phyloP scores from a whole-genome alignment of 495 filamentous ascomycete genomes.

The Xylaria curta region DNA sequence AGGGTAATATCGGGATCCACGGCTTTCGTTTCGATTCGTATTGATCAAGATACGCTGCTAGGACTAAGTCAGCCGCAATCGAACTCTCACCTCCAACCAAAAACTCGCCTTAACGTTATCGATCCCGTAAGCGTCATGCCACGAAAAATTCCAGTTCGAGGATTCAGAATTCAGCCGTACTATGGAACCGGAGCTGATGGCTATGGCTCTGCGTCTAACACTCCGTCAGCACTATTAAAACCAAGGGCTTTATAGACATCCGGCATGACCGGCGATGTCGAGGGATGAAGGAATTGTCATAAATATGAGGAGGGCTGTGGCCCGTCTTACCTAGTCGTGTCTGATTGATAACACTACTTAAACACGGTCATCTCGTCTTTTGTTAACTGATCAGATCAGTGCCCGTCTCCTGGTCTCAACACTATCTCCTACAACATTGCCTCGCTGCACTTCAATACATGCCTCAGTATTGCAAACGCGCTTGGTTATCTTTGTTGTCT shows the following conservation, averaged over 20 bases:
- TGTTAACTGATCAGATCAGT: not conserved
- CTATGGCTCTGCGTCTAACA: not conserved
- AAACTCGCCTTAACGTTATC: not conserved
- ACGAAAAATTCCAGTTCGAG: not conserved
- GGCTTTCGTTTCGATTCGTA: not conserved
- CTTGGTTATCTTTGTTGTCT: not conserved
- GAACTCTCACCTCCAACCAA: not conserved
- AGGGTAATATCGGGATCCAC: not conserved
- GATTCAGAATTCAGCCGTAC: not conserved
- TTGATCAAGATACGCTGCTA: not conserved
- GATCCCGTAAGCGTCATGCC: not conserved
- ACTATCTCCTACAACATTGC: not conserved
- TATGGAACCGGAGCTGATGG: not conserved
- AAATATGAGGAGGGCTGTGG: constrained; percentile 9
- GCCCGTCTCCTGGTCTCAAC: not conserved
- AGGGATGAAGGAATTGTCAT: not conserved
- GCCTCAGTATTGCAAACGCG: not conserved
- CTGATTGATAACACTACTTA: not conserved
- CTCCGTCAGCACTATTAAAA: not conserved
- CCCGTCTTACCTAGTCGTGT: not conserved
- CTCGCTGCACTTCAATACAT: not conserved
- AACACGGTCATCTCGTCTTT: not conserved
- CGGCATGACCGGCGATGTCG: not conserved
- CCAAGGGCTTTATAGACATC: constrained; percentile 1
- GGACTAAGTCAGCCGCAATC: constrained; percentile 15